Conservation (phyloP, 805 yeast genomes). For the Candida wancherniae region DNA sequence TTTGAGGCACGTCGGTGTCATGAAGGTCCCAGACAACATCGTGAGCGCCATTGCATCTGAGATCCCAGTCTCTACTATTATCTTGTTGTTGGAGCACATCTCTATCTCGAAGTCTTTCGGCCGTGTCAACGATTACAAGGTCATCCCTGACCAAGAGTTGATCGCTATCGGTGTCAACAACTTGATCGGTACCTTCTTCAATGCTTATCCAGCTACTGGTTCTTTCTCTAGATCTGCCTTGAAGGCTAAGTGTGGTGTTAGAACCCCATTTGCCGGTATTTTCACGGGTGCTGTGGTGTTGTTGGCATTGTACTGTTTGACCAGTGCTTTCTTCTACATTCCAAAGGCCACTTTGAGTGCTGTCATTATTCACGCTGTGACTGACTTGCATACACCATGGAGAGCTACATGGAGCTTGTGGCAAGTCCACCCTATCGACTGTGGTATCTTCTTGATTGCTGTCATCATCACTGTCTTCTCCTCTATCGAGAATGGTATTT, state of each 20-base stretch:
- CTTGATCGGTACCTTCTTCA: conserved; percentile 85
- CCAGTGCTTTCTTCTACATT: conserved; percentile 79
- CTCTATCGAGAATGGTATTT: conserved; percentile 82
- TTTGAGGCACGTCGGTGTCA: conserved; percentile 68
- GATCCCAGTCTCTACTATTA: conserved; percentile 79
- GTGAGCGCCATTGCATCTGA: conserved; percentile 62
- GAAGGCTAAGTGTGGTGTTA: conserved; percentile 91
- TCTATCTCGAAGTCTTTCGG: conserved; percentile 94
- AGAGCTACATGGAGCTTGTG: conserved; percentile 64
- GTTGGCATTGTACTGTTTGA: conserved; percentile 78
- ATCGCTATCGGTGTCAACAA: conserved; percentile 92
- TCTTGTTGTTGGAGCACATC: conserved; percentile 83
- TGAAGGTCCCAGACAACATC: conserved; percentile 58
- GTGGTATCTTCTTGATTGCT: conserved; percentile 65
- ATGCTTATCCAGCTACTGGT: conserved; percentile 94
- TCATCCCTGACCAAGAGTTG: conserved; percentile 89
- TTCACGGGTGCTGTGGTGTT: conserved; percentile 87
- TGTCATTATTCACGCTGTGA: conserved; percentile 88
- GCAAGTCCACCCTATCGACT: conserved; percentile 70
- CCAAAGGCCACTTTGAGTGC: conserved; percentile 88
- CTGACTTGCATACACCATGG: conserved; percentile 73
- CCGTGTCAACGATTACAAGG: conserved; percentile 83
- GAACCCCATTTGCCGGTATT: conserved; percentile 90
- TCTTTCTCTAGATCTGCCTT: conserved; percentile 93
- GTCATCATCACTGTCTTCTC: conserved; percentile 72